These are phyloP conservation scores for Lathyrus aphaca DNA, from an alignment of 306 rosid genomes.

Conservation along the genomic window DNA sequence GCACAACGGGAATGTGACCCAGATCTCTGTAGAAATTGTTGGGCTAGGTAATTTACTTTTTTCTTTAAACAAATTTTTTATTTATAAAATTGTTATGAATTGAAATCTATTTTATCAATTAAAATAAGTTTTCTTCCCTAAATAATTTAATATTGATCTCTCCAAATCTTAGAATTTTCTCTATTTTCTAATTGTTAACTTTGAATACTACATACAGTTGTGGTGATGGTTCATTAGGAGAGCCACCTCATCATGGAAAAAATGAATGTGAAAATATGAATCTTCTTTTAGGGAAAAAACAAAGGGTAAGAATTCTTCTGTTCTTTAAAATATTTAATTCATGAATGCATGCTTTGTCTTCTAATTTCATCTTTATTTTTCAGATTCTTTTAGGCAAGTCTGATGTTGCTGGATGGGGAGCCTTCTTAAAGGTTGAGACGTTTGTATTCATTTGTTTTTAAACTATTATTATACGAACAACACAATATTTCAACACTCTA, in stretches of 20 bases:
- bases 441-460: not conserved
- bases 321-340: conserved; percentile 16
- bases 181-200: not conserved
- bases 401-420: conserved; percentile 94
- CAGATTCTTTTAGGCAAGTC: conserved; percentile 79
- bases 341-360: conserved; percentile 23
- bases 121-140: too few relatives aligned
- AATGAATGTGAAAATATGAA: conserved; percentile 89
- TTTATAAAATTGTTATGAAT: too few relatives aligned
- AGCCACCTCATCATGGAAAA: conserved; percentile 69
- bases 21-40: conserved; percentile 87
- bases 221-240: conserved; percentile 70
- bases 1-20: conserved; percentile 94
- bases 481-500: too few relatives aligned
- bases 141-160: too few relatives aligned
- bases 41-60: conserved; percentile 67
- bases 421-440: conserved; percentile 70
- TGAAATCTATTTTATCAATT: too few relatives aligned
- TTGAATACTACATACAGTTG: conserved; percentile 53
- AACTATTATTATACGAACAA: too few relatives aligned
- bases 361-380: conserved; percentile 21
- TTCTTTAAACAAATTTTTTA: too few relatives aligned
- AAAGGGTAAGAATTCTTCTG: conserved; percentile 58
- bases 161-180: not conserved
- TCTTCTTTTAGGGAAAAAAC: conserved; percentile 73